Base-by-base conservation (phyloP, 2,329 filamentous ascomycete genomes). In the Pseudopithomyces chartarum region DNA sequence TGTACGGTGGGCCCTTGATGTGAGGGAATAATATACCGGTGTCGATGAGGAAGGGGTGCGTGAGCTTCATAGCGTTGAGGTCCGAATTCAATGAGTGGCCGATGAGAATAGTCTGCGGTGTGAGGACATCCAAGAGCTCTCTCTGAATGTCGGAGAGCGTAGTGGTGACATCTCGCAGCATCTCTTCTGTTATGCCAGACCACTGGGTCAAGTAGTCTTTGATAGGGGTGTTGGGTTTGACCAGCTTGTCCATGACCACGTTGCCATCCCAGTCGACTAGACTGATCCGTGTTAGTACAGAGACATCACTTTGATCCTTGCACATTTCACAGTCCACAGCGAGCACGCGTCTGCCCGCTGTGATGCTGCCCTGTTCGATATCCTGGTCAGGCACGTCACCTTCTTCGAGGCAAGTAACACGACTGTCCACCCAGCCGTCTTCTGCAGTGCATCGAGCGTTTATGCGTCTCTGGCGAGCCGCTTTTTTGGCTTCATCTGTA, bases 291-390 rank as follows among this genome's bases (percentile, higher is more conserved):
- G 95, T 96, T 42, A 99, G 86, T 34, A 93, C 91, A 61, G 90
- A 91, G 62, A 91, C 85, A 46, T 87, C 87, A 58, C 89, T 87
- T 57, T 88, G 90, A 2, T 92, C 96, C 78, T 92, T 88, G 73
- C 93, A 97, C 95, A 99, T 99, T 77, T 99, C 95, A 77, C 95
- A 99, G 73, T 99, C 95, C 53, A 99, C 81, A 1, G 92, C 89
- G 47, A 96, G 80, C 11, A 97, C 80, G 36, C 89, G 84, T 60
- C 92, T 86, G 34, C 93, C 95, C 29, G 87, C 91, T 0, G 92
- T 96, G 56, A 97, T 80, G 74, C 92, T 94, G 54, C 92, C 94
- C 64, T 88, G 80, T 74, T 96, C 83, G 56, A 96, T 87, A 52
- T 92, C 85, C 5, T 77, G 74, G 49, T 92, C 89, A 2, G 89